These are phyloP conservation scores for Alternaria triticina DNA, from an alignment of 2,329 filamentous ascomycete genomes.

Conservation along the genomic window DNA sequence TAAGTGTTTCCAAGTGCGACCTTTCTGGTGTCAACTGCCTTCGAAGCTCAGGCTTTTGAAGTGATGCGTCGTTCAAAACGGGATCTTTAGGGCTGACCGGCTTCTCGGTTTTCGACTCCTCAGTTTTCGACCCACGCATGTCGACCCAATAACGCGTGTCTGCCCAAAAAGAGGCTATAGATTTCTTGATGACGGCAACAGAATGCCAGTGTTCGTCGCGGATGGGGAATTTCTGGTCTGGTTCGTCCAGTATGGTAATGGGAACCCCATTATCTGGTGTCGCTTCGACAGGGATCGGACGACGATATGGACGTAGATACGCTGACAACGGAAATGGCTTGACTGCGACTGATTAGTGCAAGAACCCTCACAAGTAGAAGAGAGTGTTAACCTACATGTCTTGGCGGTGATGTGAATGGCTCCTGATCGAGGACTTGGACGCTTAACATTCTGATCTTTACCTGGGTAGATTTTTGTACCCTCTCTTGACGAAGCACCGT, in stretches of 20 bases:
- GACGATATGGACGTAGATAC: background rate
- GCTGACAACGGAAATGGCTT: background rate
- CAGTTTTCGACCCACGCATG: too few species aligned
- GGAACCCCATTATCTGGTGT: background rate
- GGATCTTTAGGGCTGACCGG: too few species aligned
- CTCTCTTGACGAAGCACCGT: background rate
- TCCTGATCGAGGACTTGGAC: background rate
- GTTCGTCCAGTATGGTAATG: background rate
- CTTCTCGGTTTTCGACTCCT: too few species aligned
- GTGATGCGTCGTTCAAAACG: too few species aligned
- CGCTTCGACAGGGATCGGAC: background rate
- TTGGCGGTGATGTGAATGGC: background rate
- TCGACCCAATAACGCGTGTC: too few species aligned
- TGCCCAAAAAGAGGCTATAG: background rate
- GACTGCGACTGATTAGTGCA: background rate
- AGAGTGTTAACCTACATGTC: background rate
- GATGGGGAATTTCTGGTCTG: background rate
- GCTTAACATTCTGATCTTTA: background rate
- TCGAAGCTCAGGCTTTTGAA: background rate
- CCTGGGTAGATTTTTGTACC: background rate
- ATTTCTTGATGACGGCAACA: background rate
- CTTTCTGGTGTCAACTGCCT: background rate
- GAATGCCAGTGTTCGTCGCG: background rate
- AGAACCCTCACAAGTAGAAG: background rate
- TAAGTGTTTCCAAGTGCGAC: background rate